Evolutionary conservation across 1,139 yeast species (phyloP).

Genomic region (Nadsonia starkeyi-henricii): DNA sequence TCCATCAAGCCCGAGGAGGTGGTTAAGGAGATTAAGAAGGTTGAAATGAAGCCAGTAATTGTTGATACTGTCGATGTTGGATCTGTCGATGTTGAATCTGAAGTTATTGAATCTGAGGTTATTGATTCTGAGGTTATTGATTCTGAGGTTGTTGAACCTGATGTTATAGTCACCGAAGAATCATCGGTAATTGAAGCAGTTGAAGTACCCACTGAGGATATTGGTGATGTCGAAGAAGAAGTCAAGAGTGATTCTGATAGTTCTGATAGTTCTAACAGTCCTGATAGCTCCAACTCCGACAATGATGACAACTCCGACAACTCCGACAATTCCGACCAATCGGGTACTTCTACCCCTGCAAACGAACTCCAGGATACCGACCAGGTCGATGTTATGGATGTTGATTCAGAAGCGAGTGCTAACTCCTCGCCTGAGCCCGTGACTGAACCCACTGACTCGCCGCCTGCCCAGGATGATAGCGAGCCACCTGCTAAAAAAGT

Average conservation of each 20-base stretch:
- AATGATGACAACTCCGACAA: background rate
- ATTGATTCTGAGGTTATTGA: constrained; percentile 1
- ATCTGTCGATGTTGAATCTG: background rate
- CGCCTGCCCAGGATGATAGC: too few species aligned
- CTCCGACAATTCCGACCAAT: background rate
- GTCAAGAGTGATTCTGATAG: background rate
- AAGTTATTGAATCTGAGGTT: background rate
- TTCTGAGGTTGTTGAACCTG: background rate
- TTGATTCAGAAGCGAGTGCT: too few species aligned
- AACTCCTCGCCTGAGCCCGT: too few species aligned
- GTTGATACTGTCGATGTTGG: background rate
- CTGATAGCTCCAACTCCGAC: background rate
- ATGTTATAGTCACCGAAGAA: background rate
- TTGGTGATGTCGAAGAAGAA: background rate
- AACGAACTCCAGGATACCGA: too few species aligned
- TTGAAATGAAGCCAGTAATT: background rate
- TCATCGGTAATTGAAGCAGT: background rate
- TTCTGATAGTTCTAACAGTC: background rate
- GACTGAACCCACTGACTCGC: too few species aligned
- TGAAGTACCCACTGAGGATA: background rate
- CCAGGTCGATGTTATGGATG: too few species aligned
- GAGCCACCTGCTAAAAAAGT: too few species aligned
- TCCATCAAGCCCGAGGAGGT: background rate
- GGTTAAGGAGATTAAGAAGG: background rate
- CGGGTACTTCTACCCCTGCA: background rate